Evolutionary conservation across 805 yeast species (phyloP), one percentile per base, ranked within the genome.

Genomic region (Cyberlindnera euphorbiae): DNA sequence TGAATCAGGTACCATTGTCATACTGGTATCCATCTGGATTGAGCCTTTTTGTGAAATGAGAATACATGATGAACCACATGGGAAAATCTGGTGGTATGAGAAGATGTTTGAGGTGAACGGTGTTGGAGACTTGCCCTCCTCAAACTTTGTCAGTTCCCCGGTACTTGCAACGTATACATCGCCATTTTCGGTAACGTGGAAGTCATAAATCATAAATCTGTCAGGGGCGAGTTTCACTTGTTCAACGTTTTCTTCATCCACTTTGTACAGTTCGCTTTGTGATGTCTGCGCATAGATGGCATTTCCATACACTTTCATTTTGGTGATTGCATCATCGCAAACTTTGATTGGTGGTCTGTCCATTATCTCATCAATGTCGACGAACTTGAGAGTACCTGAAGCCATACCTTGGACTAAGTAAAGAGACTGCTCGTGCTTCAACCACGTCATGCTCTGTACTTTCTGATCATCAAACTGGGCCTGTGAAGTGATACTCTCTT

Each of bases 391-490:
- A 16, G 38, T 31, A 4, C 58, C 58, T 7, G 54, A 45, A 2
- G 46, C 46, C 13, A 40, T 13, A 8, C 58, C 57, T 18, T 41
- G 26, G 3, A 46, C 21, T 5, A 54, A 7, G 4, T 22, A 16
- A 11, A 51, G 24, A 1, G 13, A 8, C 6, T 27, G 42, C 16
- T 31, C 32, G 5, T 18, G 9, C 9, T 23, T 36, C 3, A 40
- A 9, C 58, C 58, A 54, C 3, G 43, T 46, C 15, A 51, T 37
- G 23, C 45, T 40, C 30, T 46, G 44, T 1, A 41, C 32, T n/a
- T 46, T 26, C 11, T 35, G 17, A 3, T 42, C 34, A 16, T 48
- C 44, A 17, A 49, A 29, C 19, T 51, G 51, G 1, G 24, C 12
- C 26, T 49, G 49, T 0, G 45, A 32, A 0, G 32, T 32, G 19